Evolutionary conservation across 257 asterid genomes (phyloP), one percentile per base, ranked within the genome.

Genomic region (Penstemon newberryi): DNA sequence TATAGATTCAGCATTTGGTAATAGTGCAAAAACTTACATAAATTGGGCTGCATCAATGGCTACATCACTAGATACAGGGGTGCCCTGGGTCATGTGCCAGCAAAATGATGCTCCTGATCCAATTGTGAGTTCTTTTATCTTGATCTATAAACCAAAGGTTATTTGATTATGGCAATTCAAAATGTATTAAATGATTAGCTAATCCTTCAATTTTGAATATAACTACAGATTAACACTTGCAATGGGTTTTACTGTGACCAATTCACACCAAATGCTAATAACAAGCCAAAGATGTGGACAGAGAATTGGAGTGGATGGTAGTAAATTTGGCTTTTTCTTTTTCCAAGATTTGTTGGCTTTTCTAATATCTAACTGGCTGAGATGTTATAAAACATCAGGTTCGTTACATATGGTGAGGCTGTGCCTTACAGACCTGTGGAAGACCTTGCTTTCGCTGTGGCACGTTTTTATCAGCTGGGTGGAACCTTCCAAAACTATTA

Each of bases 241-340:
- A 92, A 90, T 64, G 98, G 98, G 62, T 92, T 92, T 60, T 89
- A 92, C 71, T 87, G 97, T 63, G 98, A 92, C 52, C 97, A 92
- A 69, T 92, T 86, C 79, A 90, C 95, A 13, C 97, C 95, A 54
- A 90, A 92, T 71, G 84, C 98, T 25, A 79, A 78, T 62, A 79
- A 67, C 74, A 88, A 79, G 56, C 97, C 97, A 2, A 92, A 90
- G 76, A 79, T 92, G 89, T 92, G 98, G 98, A 92, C 98, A 0
- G 98, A 92, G 76, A 85, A 90, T 79, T 92, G 98, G 98, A 85
- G 84, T 43, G 98, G 98, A 84, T 92, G 98, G 98, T 92, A 84
- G 46, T 65, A 43, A 45, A 9, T 70, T 18, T 18, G 1, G 4
- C 0, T 56, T 62, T 46, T 62, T 65, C 9, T 64, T 73, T 58